Conservation (phyloP, 192 early-diverging fungal species). For the Phycomyces blakesleeanus region DNA sequence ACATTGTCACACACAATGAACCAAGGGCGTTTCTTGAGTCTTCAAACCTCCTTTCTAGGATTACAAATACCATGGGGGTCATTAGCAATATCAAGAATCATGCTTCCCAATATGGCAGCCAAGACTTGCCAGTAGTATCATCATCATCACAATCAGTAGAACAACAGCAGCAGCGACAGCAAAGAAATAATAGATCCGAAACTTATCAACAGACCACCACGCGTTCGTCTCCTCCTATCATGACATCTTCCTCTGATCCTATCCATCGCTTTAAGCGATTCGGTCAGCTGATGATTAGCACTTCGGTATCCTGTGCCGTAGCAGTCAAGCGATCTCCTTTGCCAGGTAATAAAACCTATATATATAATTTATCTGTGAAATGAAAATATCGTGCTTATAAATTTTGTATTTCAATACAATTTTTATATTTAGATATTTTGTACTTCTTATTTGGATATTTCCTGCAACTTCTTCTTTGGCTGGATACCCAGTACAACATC, state of each 20-base stretch:
- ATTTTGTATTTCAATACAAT: too few relatives aligned
- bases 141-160: too few relatives aligned
- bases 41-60: too few relatives aligned
- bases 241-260: slow-evolving; percentile 6
- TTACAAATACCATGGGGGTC: too few relatives aligned
- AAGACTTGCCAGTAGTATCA: not conserved
- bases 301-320: slow-evolving; percentile 43
- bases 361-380: too few relatives aligned
- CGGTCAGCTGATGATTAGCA: slow-evolving; percentile 39
- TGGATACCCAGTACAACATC: slow-evolving; percentile 46
- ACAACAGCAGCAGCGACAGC: slow-evolving; percentile 4
- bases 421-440: slow-evolving; percentile 16
- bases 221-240: not conserved
- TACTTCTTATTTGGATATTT: slow-evolving; percentile 34
- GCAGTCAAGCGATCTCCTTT: slow-evolving; percentile 54
- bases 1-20: too few relatives aligned
- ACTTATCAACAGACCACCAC: not conserved
- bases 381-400: too few relatives aligned
- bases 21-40: too few relatives aligned
- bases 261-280: slow-evolving; percentile 27
- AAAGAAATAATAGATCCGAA: not conserved
- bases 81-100: too few relatives aligned
- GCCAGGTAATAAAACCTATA: slow-evolving; percentile 28
- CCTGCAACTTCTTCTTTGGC: slow-evolving; percentile 31
- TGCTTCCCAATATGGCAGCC: too few relatives aligned